Percentiles rank a stretch among this genome's conserved stretches.
These are phyloP conservation scores for Trichopus zeylanicus DNA, from an alignment of 116 monocot species.

Conservation along the genomic window DNA sequence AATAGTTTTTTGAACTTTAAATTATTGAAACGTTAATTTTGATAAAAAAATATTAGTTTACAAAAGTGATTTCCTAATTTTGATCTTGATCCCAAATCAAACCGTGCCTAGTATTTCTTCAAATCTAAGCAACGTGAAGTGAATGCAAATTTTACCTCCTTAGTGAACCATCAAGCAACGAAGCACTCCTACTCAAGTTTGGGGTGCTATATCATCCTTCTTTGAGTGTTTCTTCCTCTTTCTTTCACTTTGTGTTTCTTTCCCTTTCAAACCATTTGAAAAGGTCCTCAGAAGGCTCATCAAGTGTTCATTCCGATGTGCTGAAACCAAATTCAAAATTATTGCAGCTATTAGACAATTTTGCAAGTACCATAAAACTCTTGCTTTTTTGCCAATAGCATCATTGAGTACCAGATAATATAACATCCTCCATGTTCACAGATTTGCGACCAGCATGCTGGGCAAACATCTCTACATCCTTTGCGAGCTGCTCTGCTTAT, in stretches of 20 bases:
- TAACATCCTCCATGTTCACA: conserved; percentile 89
- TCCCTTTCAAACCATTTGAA: conserved; percentile 67
- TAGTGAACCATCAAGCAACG: neutral
- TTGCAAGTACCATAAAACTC: no score
- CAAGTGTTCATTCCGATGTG: conserved; percentile 83
- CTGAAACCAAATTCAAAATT: conserved; percentile 31
- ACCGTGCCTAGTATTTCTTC: no score
- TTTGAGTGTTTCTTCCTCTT: conserved; percentile 67
- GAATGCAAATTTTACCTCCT: neutral
- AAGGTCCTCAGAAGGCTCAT: conserved; percentile 48
- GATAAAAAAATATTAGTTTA: no score
- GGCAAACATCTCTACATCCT: conserved; percentile 78
- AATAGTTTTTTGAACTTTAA: no score
- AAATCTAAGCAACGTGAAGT: no score
- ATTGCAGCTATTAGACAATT: neutral
- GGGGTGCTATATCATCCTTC: neutral
- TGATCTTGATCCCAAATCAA: no score
- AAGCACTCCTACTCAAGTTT: neutral
- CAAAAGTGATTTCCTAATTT: no score
- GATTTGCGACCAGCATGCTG: conserved; percentile 91
- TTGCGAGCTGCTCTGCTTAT: conserved; percentile 69
- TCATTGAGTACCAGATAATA: conserved; percentile 69
- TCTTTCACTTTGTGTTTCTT: conserved; percentile 42
- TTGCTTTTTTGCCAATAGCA: no score
- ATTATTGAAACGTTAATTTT: no score